Percentiles rank a stretch among this genome's conserved stretches.
Evolutionary conservation across 768 basidiomycete genomes (phyloP).

Genomic region (Boletus vinaceobasis): DNA sequence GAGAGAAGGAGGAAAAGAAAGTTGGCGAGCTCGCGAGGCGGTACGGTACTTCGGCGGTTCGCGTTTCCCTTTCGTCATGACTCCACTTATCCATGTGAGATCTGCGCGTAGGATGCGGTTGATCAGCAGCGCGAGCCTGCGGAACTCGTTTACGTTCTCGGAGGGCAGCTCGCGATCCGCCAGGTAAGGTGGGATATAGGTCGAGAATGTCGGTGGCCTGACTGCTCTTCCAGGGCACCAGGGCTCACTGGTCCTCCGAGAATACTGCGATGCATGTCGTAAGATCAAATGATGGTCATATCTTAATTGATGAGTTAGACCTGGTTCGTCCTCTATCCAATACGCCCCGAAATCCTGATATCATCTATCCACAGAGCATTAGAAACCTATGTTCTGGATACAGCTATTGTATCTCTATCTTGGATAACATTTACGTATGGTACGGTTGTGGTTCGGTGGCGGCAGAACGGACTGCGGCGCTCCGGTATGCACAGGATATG

Average conservation of each 20-base stretch:
- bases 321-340: conserved; percentile 41
- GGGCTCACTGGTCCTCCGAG: conserved; percentile 72
- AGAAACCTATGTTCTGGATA: conserved; percentile 80
- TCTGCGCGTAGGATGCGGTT: conserved; percentile 33
- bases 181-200: conserved; percentile 47
- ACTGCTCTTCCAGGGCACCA: conserved; percentile 49
- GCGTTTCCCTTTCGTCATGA: conserved; percentile 19
- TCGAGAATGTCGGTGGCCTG: background rate
- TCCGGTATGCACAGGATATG: conserved; percentile 55
- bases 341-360: conserved; percentile 1
- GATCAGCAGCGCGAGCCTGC: conserved; percentile 62
- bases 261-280: conserved; percentile 83
- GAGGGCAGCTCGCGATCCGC: conserved; percentile 67
- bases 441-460: conserved; percentile 66
- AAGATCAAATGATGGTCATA: conserved; percentile 45
- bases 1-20: conserved; percentile 63
- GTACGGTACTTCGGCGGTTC: conserved; percentile 64
- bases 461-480: conserved; percentile 58
- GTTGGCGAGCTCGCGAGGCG: conserved; percentile 67
- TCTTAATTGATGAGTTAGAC: conserved; percentile 71
- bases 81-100: background rate
- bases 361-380: conserved; percentile 40
- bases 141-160: conserved; percentile 60
- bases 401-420: conserved; percentile 71
- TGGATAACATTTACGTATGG: conserved; percentile 77